Evolutionary conservation across 441 rosid genomes (phyloP), one percentile per base, ranked within the genome.

Genomic region (Pelargonium cotyledonis): DNA sequence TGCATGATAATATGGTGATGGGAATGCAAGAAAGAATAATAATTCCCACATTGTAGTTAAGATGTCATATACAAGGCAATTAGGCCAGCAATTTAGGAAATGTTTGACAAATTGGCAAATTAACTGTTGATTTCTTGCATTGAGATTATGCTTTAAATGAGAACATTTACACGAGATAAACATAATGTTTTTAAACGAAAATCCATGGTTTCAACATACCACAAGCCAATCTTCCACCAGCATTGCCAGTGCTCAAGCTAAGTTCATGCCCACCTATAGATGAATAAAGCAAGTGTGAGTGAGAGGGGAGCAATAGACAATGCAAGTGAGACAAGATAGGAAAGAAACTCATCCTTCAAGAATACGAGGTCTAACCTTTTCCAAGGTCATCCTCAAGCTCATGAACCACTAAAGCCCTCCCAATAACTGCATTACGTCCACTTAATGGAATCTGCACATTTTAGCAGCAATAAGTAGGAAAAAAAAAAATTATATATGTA

Each of bases 211-310:
- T 68, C 15, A 71, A 71, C 84, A 70, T 89, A 93, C 98, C 97
- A 76, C 98, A 93, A 23, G 98, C 98, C 86, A 93, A 80, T 86
- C 98, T 89, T 65, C 98, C 98, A 1, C 98, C 98, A 60, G 98
- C 98, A 73, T 93, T 93, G 51, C 97, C 98, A 18, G 97, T 93
- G 80, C 84, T 79, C 67, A 85, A 84, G 78, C 98, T 93, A 73
- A 93, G 97, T 80, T 94, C 97, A 77, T 89, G 97, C 69, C 97
- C 93, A 73, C 98, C 97, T 94, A 76, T 68, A 80, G 44, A 70
- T 72, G 68, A 69, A 74, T 10, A 71, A 69, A 60, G 26, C 55
- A 71, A 71, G 66, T 1, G 18, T 31, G 47, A 73, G 69, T 70
- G 62, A 76, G 65, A 23, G 58, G 63, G 60, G 12, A 41, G 38